Evolutionary conservation across 805 yeast species (phyloP).

Genomic region (Nakazawaea wickerhamii): DNA sequence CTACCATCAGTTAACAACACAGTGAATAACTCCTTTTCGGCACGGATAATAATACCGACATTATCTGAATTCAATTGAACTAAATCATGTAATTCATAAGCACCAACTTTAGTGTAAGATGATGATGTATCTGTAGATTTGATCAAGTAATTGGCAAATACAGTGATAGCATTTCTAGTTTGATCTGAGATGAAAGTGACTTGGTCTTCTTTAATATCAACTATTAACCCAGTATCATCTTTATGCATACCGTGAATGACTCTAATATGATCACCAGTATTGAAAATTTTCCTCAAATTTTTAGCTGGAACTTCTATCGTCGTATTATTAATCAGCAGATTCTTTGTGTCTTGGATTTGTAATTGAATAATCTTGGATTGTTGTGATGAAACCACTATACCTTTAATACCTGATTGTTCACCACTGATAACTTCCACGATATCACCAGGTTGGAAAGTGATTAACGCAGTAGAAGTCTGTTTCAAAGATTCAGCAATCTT

Average conservation of each 20-base stretch:
- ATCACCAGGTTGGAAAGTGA: conserved; percentile 86
- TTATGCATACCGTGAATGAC: conserved; percentile 86
- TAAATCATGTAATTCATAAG: conserved; percentile 82
- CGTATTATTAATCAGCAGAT: conserved; percentile 47
- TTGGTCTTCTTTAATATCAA: conserved; percentile 73
- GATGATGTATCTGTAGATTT: conserved; percentile 84
- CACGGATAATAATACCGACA: conserved; percentile 85
- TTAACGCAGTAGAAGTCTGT: conserved; percentile 47
- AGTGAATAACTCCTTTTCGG: conserved; percentile 81
- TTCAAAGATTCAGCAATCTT: conserved; percentile 84
- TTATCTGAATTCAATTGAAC: conserved; percentile 81
- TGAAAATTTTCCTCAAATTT: conserved; percentile 78
- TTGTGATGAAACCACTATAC: conserved; percentile 66
- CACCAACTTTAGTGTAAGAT: conserved; percentile 63
- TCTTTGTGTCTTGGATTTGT: conserved; percentile 48
- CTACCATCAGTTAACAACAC: conserved; percentile 82
- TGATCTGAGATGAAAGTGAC: conserved; percentile 89
- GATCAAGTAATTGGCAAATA: conserved; percentile 85
- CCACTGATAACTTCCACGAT: conserved; percentile 88
- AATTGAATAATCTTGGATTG: conserved; percentile 50
- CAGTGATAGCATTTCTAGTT: conserved; percentile 82
- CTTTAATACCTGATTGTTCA: conserved; percentile 87
- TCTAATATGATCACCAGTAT: conserved; percentile 92
- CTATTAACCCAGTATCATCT: conserved; percentile 94
- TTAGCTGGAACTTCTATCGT: conserved; percentile 74